Evolutionary conservation across 1,284 basidiomycete genomes (phyloP).

Genomic region (Pisolithus thermaeus): DNA sequence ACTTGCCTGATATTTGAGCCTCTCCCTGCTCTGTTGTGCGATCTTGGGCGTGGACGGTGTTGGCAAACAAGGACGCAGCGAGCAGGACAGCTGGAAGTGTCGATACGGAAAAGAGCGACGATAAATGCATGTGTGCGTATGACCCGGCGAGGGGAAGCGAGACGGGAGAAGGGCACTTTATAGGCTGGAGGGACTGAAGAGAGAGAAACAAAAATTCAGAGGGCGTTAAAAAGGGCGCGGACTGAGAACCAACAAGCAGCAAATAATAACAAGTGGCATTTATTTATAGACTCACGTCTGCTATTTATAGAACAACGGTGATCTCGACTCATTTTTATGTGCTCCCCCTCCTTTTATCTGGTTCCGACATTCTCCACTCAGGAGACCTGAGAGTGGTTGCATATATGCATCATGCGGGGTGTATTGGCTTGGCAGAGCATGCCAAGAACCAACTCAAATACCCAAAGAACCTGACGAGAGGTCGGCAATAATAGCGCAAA

Average conservation of each 20-base stretch:
- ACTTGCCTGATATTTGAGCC: slow-evolving; percentile 29
- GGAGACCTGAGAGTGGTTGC: too few relatives aligned
- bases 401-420: background rate
- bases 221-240: background rate
- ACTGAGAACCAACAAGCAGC: too few relatives aligned
- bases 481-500: too few relatives aligned
- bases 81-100: slow-evolving; percentile 3
- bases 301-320: too few relatives aligned
- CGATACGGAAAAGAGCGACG: slow-evolving; percentile 17
- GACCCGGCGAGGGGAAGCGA: too few relatives aligned
- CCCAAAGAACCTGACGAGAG: too few relatives aligned
- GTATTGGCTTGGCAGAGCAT: background rate
- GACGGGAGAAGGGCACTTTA: too few relatives aligned
- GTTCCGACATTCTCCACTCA: too few relatives aligned
- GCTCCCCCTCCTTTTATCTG: too few relatives aligned
- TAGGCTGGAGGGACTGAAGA: background rate
- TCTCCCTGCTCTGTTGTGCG: slow-evolving; percentile 33
- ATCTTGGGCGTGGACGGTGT: slow-evolving; percentile 16
- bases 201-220: background rate
- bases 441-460: background rate
- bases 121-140: slow-evolving; percentile 11
- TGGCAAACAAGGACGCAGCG: slow-evolving; percentile 4
- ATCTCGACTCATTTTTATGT: too few relatives aligned
- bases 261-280: too few relatives aligned
- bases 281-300: too few relatives aligned